A percentile compares a stretch with the other conserved stretches of the same genome.
phyloP scores from a whole-genome alignment of 2,329 filamentous ascomycete genomes.

The Cladosporium sp. region DNA sequence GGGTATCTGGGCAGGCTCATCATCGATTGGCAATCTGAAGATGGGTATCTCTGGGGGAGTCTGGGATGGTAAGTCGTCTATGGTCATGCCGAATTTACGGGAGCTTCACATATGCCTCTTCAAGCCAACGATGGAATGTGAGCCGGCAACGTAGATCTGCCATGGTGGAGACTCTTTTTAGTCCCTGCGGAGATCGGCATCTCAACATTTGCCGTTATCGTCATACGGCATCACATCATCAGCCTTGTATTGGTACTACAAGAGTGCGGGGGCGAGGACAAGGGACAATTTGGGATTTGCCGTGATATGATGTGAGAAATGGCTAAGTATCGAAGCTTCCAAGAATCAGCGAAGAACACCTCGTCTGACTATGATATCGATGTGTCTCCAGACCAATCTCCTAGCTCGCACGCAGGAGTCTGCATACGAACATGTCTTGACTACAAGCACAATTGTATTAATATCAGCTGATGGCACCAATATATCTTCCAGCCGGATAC shows the following conservation, averaged over 20 bases:
- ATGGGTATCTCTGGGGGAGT: too few species aligned
- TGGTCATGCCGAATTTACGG: background rate
- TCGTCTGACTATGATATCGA: too few species aligned
- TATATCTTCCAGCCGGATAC: too few species aligned
- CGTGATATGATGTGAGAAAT: background rate
- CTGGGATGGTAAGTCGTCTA: background rate
- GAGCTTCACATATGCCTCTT: background rate
- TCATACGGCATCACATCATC: background rate
- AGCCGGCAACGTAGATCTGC: background rate
- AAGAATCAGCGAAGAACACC: background rate
- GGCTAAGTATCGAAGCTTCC: background rate
- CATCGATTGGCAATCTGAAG: background rate
- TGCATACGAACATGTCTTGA: background rate
- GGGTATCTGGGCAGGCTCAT: background rate
- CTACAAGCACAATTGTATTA: background rate
- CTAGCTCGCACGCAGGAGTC: background rate
- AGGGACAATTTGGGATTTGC: background rate
- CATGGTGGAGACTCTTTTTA: background rate
- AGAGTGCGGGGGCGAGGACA: background rate
- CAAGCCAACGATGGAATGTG: background rate
- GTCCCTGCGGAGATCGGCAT: background rate
- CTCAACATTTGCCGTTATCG: constrained; percentile 2
- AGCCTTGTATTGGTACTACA: background rate
- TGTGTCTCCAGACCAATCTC: background rate
- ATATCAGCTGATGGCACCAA: too few species aligned